Base-by-base conservation (phyloP, 2,329 filamentous ascomycete species). In the Stemphylium vesicarium region DNA sequence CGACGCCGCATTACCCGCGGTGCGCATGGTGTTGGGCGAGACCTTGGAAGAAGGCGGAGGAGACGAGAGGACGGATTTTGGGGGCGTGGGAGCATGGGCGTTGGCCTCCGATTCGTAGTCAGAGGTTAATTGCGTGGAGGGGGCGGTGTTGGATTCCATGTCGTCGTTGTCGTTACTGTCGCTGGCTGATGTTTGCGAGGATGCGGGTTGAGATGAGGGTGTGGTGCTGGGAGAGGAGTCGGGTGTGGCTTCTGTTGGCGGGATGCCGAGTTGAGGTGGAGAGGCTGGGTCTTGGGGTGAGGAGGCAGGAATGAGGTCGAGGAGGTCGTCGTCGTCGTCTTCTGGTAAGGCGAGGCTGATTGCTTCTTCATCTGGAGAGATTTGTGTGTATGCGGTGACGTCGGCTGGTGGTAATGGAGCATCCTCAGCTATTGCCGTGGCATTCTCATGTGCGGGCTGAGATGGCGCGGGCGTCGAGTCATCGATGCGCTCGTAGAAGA, bases 401-500 rank as follows among this genome's bases (percentile, higher is more conserved):
- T 61, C 42, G 4, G 42, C 29, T 12, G 69, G 60, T 10, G 69
- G 65, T 6, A 72, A 46, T 3, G 68, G 64, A 5, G 65, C 55
- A 22, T 62, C 47, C 22, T 63, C 56, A 10, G 51, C 26, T 8
- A 57, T n/a, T 6, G 48, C 12, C 3, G 50, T 15, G 7, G 22
- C 22, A 9, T 24, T 32, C n/a, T 46, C 38, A 16, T 41, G 26
- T 9, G 22, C 13, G 35, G 53, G 3, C 0, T 42, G 31, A 31
- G 26, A 18, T 7, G 31, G 1, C 37, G 36, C 29, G 6, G 48
- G 18, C 4, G 89, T 79, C 41, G 85, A 85, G 72, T 56, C 56
- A 22, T 71, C 64, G 33, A 70, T 58, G n/a, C 68, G 72, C 59
- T 99, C 94, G 73, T 98, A 99, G 74, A 98, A 98, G 1, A 98